Evolutionary conservation across 352 stramenopile genomes (phyloP).

Genomic region (Phytopythium vexans): DNA sequence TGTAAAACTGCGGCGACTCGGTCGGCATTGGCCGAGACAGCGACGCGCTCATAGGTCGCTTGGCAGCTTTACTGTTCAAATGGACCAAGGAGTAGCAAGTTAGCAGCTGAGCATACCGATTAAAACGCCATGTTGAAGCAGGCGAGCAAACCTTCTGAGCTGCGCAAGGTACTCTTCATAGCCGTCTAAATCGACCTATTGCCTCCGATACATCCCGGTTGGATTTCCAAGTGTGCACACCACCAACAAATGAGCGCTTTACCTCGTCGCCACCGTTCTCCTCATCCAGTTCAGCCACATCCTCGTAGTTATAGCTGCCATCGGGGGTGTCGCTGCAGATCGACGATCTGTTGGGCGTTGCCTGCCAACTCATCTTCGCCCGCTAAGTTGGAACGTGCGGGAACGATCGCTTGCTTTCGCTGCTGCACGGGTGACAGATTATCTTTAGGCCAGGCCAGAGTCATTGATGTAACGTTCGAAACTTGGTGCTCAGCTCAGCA

Average conservation of each 20-base stretch:
- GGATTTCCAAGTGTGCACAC: not conserved
- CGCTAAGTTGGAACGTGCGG: no score
- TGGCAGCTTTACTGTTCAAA: constrained; percentile 24
- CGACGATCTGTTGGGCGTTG: no score
- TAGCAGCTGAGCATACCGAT: not conserved
- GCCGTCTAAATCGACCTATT: constrained; percentile 54
- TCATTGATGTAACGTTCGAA: no score
- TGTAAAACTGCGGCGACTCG: constrained; percentile 55
- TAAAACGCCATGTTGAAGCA: not conserved
- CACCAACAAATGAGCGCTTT: no score
- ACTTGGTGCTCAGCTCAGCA: no score
- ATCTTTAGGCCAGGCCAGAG: no score
- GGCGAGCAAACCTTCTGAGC: constrained; percentile 32
- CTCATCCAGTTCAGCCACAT: not conserved
- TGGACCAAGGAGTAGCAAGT: not conserved
- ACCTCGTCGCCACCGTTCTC: not conserved
- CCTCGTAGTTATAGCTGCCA: no score
- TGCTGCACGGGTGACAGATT: no score
- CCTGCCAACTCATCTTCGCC: no score
- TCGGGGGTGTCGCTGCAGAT: no score
- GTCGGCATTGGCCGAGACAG: constrained; percentile 29
- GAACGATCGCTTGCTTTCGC: no score
- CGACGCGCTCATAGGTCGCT: constrained; percentile 38
- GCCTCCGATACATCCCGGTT: not conserved
- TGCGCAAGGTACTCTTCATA: constrained; percentile 59